These are phyloP conservation scores for Phaeotremella skinneri DNA, from an alignment of 768 basidiomycete species.

Conservation along the genomic window DNA sequence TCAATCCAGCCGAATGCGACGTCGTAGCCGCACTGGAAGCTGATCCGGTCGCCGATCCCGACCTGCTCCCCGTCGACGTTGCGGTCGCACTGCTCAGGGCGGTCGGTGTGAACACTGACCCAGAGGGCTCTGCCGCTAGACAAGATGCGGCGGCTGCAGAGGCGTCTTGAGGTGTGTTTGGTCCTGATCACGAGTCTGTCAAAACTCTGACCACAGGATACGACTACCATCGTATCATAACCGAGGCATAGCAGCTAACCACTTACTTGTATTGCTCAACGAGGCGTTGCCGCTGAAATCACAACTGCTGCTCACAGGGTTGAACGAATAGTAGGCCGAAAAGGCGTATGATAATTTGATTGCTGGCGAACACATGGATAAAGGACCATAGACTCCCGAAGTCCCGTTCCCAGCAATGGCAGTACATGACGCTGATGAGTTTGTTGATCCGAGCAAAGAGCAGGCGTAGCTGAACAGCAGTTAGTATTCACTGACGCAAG, in stretches of 20 bases:
- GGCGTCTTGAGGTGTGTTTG: conserved; percentile 49
- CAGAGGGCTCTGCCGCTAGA: conserved; percentile 39
- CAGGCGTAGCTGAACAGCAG: conserved; percentile 63
- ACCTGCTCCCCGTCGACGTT: background rate
- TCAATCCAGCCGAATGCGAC: background rate
- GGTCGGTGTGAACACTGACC: conserved; percentile 42
- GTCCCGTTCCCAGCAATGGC: conserved; percentile 71
- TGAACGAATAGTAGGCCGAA: conserved; percentile 71
- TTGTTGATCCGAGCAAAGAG: conserved; percentile 60
- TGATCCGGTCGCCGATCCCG: background rate
- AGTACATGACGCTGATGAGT: conserved; percentile 58
- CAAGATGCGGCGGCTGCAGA: conserved; percentile 43
- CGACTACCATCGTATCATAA: background rate
- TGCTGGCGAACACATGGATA: conserved; percentile 77
- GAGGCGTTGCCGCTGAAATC: conserved; percentile 83
- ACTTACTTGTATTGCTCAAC: conserved; percentile 52
- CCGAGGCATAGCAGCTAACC: background rate
- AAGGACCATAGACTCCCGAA: conserved; percentile 70
- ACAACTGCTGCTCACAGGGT: conserved; percentile 64
- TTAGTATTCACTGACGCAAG: conserved; percentile 61
- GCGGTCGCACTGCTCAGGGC: background rate
- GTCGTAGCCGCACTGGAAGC: background rate
- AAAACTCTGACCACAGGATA: background rate
- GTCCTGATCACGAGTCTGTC: conserved; percentile 20
- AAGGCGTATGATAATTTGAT: conserved; percentile 80